Base-by-base conservation (phyloP, 306 rosid species). In the Canavalia ensiformis region DNA sequence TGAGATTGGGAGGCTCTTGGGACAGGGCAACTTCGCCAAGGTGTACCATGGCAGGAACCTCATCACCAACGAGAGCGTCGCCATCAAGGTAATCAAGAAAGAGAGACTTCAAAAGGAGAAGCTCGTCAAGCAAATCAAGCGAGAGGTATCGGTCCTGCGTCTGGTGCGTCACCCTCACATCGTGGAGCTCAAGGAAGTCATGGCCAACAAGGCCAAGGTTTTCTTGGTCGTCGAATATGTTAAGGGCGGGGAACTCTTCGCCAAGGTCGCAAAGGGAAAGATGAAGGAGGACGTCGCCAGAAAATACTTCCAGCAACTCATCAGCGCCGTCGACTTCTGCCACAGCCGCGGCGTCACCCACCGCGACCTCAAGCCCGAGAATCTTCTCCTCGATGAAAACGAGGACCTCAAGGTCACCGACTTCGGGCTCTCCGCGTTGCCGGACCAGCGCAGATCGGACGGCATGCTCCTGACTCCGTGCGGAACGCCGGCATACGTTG, bases 401-500 rank as follows among this genome's bases (percentile, higher is more conserved):
- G 94, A 85, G 5, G 90, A 94, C 47, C 72, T 94, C 1, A 94
- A 90, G 31, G 89, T 92, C 2, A 83, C 97, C 0, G 98, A 94
- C 85, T 94, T 94, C 0, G 96, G 98, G 0, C 55, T 94, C 5
- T 94, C 98, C 0, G 97, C 97, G 0, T 44, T 94, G 86, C 94
- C 97, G 12, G 92, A 94, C 13, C 96, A 92, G 52, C 87, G 88
- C 3, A 30, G 96, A 31, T 85, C 75, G 1, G 97, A 94, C 47
- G 97, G 98, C 0, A 74, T 94, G 91, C 93, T 94, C 0, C 81
- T 87, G 18, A 94, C 98, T 4, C 93, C 87, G 66, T 94, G 98
- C 28, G 98, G 98, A 1, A 92, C 98, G 0, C 98, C 97, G 7
- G 91, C 97, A 0, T 94, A 94, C 73, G 94, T 94, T 39, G 98